Base-by-base conservation (phyloP, 169 alveolate genomes). In the Plasmodium gonderi region DNA sequence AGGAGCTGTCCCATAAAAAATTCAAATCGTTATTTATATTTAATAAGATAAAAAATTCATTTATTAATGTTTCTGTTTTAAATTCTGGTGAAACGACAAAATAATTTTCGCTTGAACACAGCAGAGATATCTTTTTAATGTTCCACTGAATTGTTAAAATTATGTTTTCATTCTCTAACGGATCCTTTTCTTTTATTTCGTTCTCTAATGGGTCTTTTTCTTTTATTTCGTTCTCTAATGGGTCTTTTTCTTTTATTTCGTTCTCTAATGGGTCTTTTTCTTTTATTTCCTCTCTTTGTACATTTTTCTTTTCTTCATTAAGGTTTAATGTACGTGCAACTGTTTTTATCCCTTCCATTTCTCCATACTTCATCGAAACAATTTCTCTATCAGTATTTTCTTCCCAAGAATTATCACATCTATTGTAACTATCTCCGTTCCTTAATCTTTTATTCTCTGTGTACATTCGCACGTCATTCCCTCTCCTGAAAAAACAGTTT, bases 61-160 rank as follows among this genome's bases (percentile, higher is more conserved):
- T 74, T 0, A 87, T 54, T 3, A 29, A 11, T 23, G 93, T 87
- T 6, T 87, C 76, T 17, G 93, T 87, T 42, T 87, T 75, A 67
- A 60, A 87, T 42, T 87, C 93, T 2, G 93, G 93, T 7, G 93
- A 87, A 0, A 87, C 93, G 0, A 87, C 93, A 78, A 54, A 87
- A 67, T 77, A 26, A 36, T 38, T 87, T 11, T 87, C 79, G 68
- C 89, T 87, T 17, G 75, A 75, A 20, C 60, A 51, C 23, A 87
- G 51, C 0, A 76, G 36, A 1, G 93, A 87, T 29, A 87, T 54
- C 36, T 87, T 87, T n/a, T 76, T 87, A 6, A 87, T 65, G 68
- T 87, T 87, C 93, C 93, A 87, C 17, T 75, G 79, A 1, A 87
- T 87, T 0, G 93, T 87, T 44, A 87, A 60, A 40, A 87, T 75